Base-by-base conservation (phyloP, 306 rosid species). In the Alnus glutinosa region DNA sequence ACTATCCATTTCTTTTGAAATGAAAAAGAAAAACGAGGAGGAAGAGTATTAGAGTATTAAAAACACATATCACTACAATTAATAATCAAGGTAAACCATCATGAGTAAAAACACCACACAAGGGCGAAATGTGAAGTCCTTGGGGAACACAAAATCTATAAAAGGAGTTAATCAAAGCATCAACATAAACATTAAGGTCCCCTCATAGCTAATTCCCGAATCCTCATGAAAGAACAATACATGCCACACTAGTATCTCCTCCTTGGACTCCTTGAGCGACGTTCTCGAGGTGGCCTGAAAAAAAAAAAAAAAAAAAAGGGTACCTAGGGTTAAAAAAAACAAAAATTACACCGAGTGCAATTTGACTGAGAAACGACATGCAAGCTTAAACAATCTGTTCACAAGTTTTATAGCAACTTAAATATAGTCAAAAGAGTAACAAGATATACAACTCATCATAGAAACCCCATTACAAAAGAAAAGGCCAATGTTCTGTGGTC, bases 181-280 rank as follows among this genome's bases (percentile, higher is more conserved):
- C 54, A 30, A 57, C 78, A 68, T 61, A 78, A 67, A 71, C 52
- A 72, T 68, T 15, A 23, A 57, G 47, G 68, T 55, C 73, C 44
- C 84, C 61, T 46, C 51, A 47, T 77, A 47, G n/a, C 55, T 75
- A 84, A 74, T 70, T 74, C 83, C 75, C 3, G 42, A 39, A 57
- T 73, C 76, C 75, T 81, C 82, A 70, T 50, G 42, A 71, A 7
- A 3, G 72, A 74, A 78, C 15, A 32, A 32, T 48, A 46, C 70
- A 68, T 30, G 44, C n/a, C 42, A 23, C 48, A 79, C 78, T 64
- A 94, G 71, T 91, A 91, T 91, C 98, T 91, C 83, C 96, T 91
- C 86, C 98, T 80, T 9, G 98, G 99, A 77, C 99, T 95, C 93
- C 99, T 86, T 12, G 99, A 95, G 71, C 98, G 99, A 3, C 97